These are phyloP conservation scores for Cyclocybe aegerita DNA, from an alignment of 768 basidiomycete genomes.

Conservation along the genomic window DNA sequence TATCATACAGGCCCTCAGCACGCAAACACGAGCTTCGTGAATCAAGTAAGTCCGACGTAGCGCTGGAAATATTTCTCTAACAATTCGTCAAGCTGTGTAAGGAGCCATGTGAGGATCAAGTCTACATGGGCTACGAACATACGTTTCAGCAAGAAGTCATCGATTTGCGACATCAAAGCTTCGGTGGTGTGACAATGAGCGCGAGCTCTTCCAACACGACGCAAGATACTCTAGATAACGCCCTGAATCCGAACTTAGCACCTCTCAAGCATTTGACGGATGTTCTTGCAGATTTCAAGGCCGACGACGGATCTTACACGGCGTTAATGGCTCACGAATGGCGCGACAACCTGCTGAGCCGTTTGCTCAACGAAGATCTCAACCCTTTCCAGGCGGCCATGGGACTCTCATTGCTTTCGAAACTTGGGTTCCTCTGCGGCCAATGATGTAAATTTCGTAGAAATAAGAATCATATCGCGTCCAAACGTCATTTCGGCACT, in stretches of 20 bases:
- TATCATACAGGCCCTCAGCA: background rate
- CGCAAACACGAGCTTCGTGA: too few relatives aligned
- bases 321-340: constrained; percentile 15
- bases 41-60: too few relatives aligned
- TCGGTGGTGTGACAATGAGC: background rate
- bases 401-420: constrained; percentile 41
- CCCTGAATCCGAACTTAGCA: constrained; percentile 23
- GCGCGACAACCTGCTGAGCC: constrained; percentile 25
- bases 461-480: background rate
- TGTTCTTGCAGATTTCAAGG: constrained; percentile 25
- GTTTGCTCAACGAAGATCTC: constrained; percentile 33
- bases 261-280: constrained; percentile 35
- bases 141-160: too few relatives aligned
- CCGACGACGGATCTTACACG: constrained; percentile 19
- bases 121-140: too few relatives aligned
- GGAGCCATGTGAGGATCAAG: too few relatives aligned
- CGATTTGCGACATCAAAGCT: background rate
- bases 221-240: constrained; percentile 6
- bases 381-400: constrained; percentile 50
- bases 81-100: too few relatives aligned
- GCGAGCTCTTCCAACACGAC: background rate
- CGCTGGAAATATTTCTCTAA: too few relatives aligned
- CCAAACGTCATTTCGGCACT: constrained; percentile 11
- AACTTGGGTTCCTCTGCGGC: constrained; percentile 25
- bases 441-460: too few relatives aligned